Base-by-base conservation (phyloP, 2,329 filamentous ascomycete genomes). In the Colletotrichum musae region DNA sequence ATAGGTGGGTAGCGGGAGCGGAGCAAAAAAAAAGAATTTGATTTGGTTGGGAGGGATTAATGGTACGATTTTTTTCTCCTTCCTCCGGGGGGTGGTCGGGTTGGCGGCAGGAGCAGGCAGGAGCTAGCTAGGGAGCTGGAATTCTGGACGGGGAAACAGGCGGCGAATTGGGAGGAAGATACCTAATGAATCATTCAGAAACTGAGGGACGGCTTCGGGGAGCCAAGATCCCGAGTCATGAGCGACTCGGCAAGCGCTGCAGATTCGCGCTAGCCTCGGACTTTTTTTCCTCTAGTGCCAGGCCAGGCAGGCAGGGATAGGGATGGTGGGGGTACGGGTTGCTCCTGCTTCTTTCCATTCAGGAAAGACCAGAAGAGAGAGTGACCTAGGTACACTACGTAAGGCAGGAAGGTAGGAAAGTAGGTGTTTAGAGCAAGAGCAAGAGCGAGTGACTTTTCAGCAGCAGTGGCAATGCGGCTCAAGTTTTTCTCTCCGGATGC, bases 121-220 rank as follows among this genome's bases (percentile, higher is more conserved):
- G 7, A 24, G 21, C 36, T 39, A 6, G 13, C 24, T 21, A 50
- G 67, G 51, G 26, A 56, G 36, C 48, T 68, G 39, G 45, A 57
- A 39, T 7, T 36, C 32, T 36, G 36, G 58, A 58, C 52, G 45
- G 51, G 57, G 28, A 48, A 56, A 70, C 51, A 59, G 47, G 32
- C 32, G 66, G 66, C 66, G 52, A 70, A 67, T 62, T 62, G 39
- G 51, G 64, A 58, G 36, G 52, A 58, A 26, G 58, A 54, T 68
- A 36, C 32, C 32, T 36, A 58, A 70, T 70, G 68, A 63, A 67
- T 68, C 68, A 62, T 68, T 63, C 64, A 68, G 63, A 63, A 43
- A 43, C 16, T 3, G 43, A 16, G 13, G 18, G 18, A 63, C 50
- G 52, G 64, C 64, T 24, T 52, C 57, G 64, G 64, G 52, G 21